A percentile compares a stretch with the other conserved stretches of the same genome.
Evolutionary conservation across 176 grass and related monocot species (phyloP).

Genomic region (Poa annua): DNA sequence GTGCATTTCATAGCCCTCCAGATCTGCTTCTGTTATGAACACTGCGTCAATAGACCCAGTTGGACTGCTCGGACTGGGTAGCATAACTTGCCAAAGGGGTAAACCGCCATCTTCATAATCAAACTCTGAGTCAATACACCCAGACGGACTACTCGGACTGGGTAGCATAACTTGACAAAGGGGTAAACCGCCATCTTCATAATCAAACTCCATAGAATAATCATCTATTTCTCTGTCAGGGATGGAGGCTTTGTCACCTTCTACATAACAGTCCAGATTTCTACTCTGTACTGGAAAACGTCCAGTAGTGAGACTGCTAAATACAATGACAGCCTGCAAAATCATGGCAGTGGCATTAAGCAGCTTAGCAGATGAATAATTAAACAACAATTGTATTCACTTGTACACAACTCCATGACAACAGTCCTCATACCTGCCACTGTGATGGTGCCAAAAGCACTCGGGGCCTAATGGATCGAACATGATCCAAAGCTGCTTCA

Average conservation of each 20-base stretch:
- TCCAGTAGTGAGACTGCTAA: slow-evolving; percentile 49
- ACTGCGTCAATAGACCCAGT: slow-evolving; percentile 51
- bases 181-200: slow-evolving; percentile 52
- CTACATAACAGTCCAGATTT: slow-evolving; percentile 26
- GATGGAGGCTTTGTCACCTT: slow-evolving; percentile 29
- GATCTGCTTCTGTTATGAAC: slow-evolving; percentile 80
- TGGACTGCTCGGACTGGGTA: slow-evolving; percentile 43
- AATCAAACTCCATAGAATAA: slow-evolving; percentile 40
- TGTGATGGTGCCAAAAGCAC: slow-evolving; percentile 87
- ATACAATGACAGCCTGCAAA: slow-evolving; percentile 77
- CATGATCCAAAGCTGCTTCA: slow-evolving; percentile 79
- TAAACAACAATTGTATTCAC: neutral
- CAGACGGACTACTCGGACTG: slow-evolving; percentile 40
- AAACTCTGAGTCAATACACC: slow-evolving; percentile 49
- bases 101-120: slow-evolving; percentile 53
- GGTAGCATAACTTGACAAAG: slow-evolving; percentile 56
- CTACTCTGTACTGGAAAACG: slow-evolving; percentile 42
- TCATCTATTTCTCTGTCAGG: slow-evolving; percentile 34
- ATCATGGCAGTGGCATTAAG: slow-evolving; percentile 11
- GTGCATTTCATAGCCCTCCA: slow-evolving; percentile 75
- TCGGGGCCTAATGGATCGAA: slow-evolving; percentile 82
- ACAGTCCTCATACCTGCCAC: slow-evolving; percentile 63
- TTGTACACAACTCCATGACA: slow-evolving; percentile 22
- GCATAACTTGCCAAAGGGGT: slow-evolving; percentile 55
- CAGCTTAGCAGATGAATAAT: neutral